These are phyloP conservation scores for Endotrypanum monterogeii DNA, from an alignment of 208 protist species.

Conservation along the genomic window DNA sequence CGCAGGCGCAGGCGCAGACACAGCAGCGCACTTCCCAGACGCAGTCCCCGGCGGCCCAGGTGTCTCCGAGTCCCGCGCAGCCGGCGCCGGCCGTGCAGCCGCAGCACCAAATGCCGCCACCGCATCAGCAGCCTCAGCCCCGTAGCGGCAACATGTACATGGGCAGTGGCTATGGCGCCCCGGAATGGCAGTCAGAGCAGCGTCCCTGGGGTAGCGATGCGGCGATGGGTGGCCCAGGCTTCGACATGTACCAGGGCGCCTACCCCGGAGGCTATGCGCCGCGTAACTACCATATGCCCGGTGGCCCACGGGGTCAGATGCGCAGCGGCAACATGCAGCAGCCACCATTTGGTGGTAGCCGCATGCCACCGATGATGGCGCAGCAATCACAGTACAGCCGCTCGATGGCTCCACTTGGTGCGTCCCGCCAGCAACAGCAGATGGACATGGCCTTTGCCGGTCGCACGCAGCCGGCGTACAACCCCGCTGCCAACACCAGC, in stretches of 20 bases:
- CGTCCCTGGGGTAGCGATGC: constrained; percentile 23
- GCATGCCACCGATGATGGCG: constrained; percentile 37
- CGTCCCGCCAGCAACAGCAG: constrained; percentile 14
- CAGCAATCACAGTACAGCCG: constrained; percentile 26
- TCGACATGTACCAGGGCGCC: constrained; percentile 20
- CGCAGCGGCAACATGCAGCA: constrained; percentile 17
- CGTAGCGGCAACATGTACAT: constrained; percentile 33
- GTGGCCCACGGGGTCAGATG: constrained; percentile 11
- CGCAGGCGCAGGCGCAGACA: constrained; percentile 14
- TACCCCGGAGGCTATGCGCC: constrained; percentile 16
- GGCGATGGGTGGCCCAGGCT: constrained; percentile 15
- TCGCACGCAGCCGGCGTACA: constrained; percentile 41
- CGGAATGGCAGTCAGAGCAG: constrained; percentile 24
- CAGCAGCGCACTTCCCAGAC: constrained; percentile 20
- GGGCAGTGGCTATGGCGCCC: constrained; percentile 15
- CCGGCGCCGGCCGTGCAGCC: constrained; percentile 8
- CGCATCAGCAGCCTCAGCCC: constrained; percentile 23
- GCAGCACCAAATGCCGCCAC: constrained; percentile 31
- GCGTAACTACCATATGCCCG: constrained; percentile 16
- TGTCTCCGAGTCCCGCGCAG: constrained; percentile 25
- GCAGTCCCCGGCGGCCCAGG: constrained; percentile 31
- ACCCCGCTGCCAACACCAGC: constrained; percentile 18
- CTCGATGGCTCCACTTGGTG: constrained; percentile 14
- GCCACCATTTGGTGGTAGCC: constrained; percentile 31
- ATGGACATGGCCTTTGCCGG: constrained; percentile 29